Base-by-base conservation (phyloP, 75 land plant genomes). In the Selaginella moellendorffii region DNA sequence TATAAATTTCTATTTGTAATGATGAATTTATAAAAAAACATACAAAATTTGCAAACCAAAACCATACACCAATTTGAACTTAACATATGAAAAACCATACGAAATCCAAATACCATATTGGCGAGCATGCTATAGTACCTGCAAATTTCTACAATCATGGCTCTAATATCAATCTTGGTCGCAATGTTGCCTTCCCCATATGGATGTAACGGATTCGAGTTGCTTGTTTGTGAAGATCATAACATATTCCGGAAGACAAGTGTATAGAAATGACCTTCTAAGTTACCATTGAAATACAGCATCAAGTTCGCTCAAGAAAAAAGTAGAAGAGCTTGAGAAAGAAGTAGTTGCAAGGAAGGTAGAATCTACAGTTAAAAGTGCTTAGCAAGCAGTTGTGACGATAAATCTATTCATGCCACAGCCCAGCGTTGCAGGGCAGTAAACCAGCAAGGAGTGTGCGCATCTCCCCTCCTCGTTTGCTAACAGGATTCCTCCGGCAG, bases 41-140 rank as follows among this genome's bases (percentile, higher is more conserved):
- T n/a, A n/a, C n/a, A n/a, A n/a, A n/a, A n/a, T n/a, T n/a, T n/a
- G n/a, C n/a, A n/a, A n/a, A n/a, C n/a, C n/a, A n/a, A n/a, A n/a
- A n/a, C n/a, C n/a, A n/a, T n/a, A n/a, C n/a, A n/a, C n/a, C n/a
- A n/a, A n/a, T n/a, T n/a, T n/a, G n/a, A n/a, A n/a, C n/a, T n/a
- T n/a, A n/a, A n/a, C n/a, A n/a, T n/a, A n/a, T n/a, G n/a, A n/a
- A n/a, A n/a, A n/a, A n/a, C n/a, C n/a, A n/a, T n/a, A n/a, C n/a
- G n/a, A n/a, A n/a, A n/a, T n/a, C n/a, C n/a, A n/a, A n/a, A n/a
- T n/a, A n/a, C n/a, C n/a, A n/a, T n/a, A n/a, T n/a, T n/a, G n/a
- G n/a, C 99, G 61, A 95, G 71, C 70, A 95, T 84, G 53, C n/a
- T n/a, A n/a, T 90, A 97, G 61, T 95, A 95, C 69, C 99, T 95